These are phyloP conservation scores for Chernovozyma aurita DNA, from an alignment of 1,139 yeast genomes.

Conservation along the genomic window DNA sequence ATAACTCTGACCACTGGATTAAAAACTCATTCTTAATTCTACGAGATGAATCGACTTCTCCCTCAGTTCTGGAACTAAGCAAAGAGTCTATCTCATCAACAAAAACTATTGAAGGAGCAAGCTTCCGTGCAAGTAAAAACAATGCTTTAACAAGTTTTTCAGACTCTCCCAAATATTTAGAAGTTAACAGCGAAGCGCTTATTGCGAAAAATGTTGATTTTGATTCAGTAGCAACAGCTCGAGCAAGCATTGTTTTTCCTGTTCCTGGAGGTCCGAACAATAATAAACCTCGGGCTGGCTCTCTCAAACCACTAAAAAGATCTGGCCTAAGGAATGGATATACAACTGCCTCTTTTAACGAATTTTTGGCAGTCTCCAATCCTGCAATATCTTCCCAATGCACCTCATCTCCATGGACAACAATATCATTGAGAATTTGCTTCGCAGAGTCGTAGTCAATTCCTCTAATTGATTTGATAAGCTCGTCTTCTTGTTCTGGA, in stretches of 20 bases:
- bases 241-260: constrained; percentile 95
- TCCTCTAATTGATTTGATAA: constrained; percentile 37
- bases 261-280: constrained; percentile 98
- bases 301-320: constrained; percentile 83
- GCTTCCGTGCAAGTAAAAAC: constrained; percentile 75
- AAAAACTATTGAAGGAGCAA: constrained; percentile 91
- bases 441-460: constrained; percentile 38
- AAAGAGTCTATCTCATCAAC: constrained; percentile 96
- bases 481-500: constrained; percentile 58
- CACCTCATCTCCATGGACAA: constrained; percentile 91
- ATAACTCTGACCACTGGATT: constrained; percentile 93
- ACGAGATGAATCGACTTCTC: constrained; percentile 89
- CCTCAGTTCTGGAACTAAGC: constrained; percentile 77
- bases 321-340: constrained; percentile 95
- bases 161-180: constrained; percentile 89
- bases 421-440: constrained; percentile 86
- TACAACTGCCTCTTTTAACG: constrained; percentile 93
- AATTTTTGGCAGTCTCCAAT: constrained; percentile 79
- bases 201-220: constrained; percentile 91
- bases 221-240: constrained; percentile 97
- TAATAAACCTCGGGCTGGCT: constrained; percentile 95
- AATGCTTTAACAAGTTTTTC: constrained; percentile 90
- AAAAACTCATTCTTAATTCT: constrained; percentile 91
- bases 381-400: constrained; percentile 98
- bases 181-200: constrained; percentile 86